Conservation (phyloP, 331 rosid species). For the Malus hybrid region DNA sequence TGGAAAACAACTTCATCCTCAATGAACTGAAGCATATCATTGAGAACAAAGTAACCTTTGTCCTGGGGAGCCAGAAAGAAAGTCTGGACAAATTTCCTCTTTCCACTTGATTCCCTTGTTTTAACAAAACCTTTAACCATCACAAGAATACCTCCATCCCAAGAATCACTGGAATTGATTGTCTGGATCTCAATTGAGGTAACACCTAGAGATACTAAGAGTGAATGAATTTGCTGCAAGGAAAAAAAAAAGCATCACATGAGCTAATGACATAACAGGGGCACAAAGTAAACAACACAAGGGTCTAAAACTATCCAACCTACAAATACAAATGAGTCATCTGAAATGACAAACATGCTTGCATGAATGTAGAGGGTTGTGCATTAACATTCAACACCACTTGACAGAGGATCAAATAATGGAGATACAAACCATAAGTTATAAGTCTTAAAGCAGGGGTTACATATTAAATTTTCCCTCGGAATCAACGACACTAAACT, state of each 20-base stretch:
- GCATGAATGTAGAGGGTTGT: background rate
- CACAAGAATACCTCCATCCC: slow-evolving; percentile 72
- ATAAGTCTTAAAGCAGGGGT: background rate
- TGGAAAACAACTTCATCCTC: slow-evolving; percentile 48
- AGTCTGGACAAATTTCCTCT: slow-evolving; percentile 65
- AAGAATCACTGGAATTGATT: slow-evolving; percentile 65
- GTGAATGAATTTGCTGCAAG: slow-evolving; percentile 62
- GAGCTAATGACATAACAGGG: background rate
- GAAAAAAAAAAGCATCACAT: slow-evolving; percentile 1
- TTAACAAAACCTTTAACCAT: slow-evolving; percentile 74
- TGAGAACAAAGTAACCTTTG: slow-evolving; percentile 72
- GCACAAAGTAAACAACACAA: background rate
- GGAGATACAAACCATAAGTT: background rate
- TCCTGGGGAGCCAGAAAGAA: slow-evolving; percentile 88
- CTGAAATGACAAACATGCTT: background rate
- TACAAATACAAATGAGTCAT: background rate
- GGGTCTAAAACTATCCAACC: background rate
- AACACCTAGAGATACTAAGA: slow-evolving; percentile 47
- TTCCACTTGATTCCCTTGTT: slow-evolving; percentile 41
- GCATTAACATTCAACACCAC: background rate
- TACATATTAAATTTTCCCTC: background rate
- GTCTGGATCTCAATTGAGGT: slow-evolving; percentile 68
- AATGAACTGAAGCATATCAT: slow-evolving; percentile 62
- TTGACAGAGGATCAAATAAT: background rate
- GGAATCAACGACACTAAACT: background rate